Evolutionary conservation across 768 basidiomycete genomes (phyloP), one percentile per base, ranked within the genome.

Genomic region (Leccinum olivaceopallidum): DNA sequence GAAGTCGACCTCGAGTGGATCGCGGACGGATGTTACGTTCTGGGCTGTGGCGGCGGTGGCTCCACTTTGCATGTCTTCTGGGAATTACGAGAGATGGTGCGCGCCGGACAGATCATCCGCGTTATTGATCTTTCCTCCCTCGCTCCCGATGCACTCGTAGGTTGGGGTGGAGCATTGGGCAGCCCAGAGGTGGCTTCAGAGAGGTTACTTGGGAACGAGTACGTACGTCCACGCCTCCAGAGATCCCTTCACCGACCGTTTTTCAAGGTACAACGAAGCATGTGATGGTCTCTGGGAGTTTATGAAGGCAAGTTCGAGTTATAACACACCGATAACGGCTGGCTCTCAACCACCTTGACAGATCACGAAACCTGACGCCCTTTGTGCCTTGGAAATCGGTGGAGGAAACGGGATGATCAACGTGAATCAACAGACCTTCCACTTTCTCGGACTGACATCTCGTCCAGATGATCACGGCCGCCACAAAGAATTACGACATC

Each of bases 1-100:
- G 81, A 83, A 65, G 71, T 75, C 2, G 81, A 83, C 63, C 68
- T 82, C 24, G 83, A 84, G 57, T 88, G 83, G 76, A 82, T 88
- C 51, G 79, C 84, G 26, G 83, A 84, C 56, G 87, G 87, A 32
- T 86, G 85, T 56, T 84, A 83, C 44, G 76, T 88, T 44, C 75
- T 88, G 2, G 87, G 86, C 0, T 82, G 80, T 18, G 86, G 87
- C 3, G 87, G 87, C 30, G 87, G 87, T 3, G 87, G 86, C 7
- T 79, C 81, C 3, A 83, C 87, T 0, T 79, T 84, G 61, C 79
- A 81, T 18, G 70, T 76, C 2, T 86, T 79, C 65, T 69, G 86
- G 4, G 79, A 79, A 64, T 72, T 79, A 8, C 76, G 84, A 39
- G 82, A 86, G 63, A 76, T 85, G 60, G 71, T 87, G 2, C 77